Evolutionary conservation across 2,329 filamentous ascomycete genomes (phyloP).

Genomic region (Talaromyces piceae): DNA sequence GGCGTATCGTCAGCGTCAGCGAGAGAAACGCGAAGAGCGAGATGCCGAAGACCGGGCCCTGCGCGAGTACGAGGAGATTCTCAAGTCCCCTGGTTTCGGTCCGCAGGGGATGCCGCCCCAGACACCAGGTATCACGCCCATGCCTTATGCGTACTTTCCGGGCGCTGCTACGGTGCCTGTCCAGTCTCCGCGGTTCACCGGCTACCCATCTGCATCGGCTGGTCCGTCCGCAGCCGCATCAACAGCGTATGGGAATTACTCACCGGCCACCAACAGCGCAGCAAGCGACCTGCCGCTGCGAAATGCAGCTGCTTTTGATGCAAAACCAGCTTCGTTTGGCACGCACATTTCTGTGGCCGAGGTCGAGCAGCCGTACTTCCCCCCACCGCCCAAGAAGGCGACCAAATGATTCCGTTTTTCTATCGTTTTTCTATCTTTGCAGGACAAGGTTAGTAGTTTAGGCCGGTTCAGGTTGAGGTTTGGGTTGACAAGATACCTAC

Average conservation of each 20-base stretch:
- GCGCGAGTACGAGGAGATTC: conserved; percentile 23
- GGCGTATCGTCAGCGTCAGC: conserved; percentile 25
- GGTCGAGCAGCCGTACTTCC: conserved; percentile 32
- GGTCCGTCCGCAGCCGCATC: too few species aligned
- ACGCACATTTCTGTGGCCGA: conserved; percentile 7
- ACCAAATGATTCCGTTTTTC: conserved; percentile 6
- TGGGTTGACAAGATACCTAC: not conserved
- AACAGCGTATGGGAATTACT: not conserved
- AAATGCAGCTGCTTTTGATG: conserved; percentile 13
- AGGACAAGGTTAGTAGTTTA: too few species aligned
- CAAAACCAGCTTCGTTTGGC: not conserved
- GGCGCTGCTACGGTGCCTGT: not conserved
- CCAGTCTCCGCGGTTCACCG: not conserved
- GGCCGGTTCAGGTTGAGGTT: too few species aligned
- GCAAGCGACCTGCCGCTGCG: conserved; percentile 33
- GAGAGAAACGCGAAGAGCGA: conserved; percentile 31
- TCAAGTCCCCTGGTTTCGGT: conserved; percentile 31
- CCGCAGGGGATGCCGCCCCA: conserved; percentile 25
- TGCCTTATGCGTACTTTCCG: conserved; percentile 2
- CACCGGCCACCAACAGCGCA: not conserved
- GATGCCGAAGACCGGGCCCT: conserved; percentile 29
- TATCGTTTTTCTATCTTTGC: not conserved
- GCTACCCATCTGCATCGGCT: too few species aligned
- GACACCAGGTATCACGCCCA: conserved; percentile 9
- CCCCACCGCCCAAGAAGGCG: conserved; percentile 37